Percentiles rank a stretch among this genome's conserved stretches.
Evolutionary conservation across 106 monocot genomes (phyloP).

Genomic region (Ottelia alismoides): DNA sequence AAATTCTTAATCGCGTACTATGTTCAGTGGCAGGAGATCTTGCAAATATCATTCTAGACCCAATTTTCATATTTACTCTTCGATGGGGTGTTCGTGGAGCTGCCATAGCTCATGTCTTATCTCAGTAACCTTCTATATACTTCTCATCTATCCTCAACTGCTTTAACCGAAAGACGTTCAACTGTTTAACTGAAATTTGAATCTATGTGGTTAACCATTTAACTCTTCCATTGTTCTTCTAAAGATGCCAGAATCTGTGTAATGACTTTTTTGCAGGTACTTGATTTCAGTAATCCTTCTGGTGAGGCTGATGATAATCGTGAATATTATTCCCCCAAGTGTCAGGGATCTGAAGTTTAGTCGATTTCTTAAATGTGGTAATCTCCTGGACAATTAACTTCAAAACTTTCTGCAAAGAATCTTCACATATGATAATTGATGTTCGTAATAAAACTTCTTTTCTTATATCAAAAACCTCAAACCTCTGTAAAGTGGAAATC

Average conservation of each 20-base stretch:
- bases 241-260: background rate
- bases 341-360: slow-evolving; percentile 53
- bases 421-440: too few relatives aligned
- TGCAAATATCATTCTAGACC: slow-evolving; percentile 73
- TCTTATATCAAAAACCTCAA: too few relatives aligned
- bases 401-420: too few relatives aligned
- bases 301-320: slow-evolving; percentile 29
- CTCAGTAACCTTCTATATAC: too few relatives aligned
- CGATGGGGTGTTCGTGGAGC: slow-evolving; percentile 77
- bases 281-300: slow-evolving; percentile 62
- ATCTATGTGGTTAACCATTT: background rate
- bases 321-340: slow-evolving; percentile 55
- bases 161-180: background rate
- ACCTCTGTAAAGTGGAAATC: too few relatives aligned
- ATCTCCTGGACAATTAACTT: too few relatives aligned
- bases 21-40: slow-evolving; percentile 81
- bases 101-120: slow-evolving; percentile 86
- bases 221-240: background rate
- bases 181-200: background rate
- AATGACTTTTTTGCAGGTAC: slow-evolving; percentile 31
- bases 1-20: too few relatives aligned
- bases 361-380: slow-evolving; percentile 46
- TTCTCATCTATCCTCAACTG: too few relatives aligned
- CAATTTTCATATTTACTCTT: slow-evolving; percentile 70
- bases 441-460: too few relatives aligned